These are phyloP conservation scores for Chaetomidium leptoderma DNA, from an alignment of 495 filamentous ascomycete genomes.

Conservation along the genomic window DNA sequence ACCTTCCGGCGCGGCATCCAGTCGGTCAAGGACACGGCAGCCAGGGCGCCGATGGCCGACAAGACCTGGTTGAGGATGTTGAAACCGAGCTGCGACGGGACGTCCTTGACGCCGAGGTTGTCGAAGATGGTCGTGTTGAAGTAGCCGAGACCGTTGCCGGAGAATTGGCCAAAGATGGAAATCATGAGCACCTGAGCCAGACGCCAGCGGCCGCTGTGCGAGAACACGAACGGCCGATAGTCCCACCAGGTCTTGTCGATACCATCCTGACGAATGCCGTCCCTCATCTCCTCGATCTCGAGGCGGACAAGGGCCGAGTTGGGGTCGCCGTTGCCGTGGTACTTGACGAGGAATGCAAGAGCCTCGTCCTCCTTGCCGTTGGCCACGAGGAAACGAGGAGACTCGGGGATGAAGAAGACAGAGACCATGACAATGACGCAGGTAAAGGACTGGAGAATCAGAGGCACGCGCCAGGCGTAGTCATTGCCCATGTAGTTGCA, in stretches of 20 bases:
- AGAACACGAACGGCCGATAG: slow-evolving; percentile 43
- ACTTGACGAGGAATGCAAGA: slow-evolving; percentile 51
- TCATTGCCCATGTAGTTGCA: slow-evolving; percentile 40
- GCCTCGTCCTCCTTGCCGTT: slow-evolving; percentile 52
- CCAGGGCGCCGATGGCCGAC: slow-evolving; percentile 43
- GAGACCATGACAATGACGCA: slow-evolving; percentile 47
- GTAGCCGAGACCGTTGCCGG: slow-evolving; percentile 46
- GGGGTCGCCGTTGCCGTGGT: slow-evolving; percentile 54
- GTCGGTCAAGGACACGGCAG: slow-evolving; percentile 41
- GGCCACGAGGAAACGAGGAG: slow-evolving; percentile 58
- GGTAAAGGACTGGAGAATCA: slow-evolving; percentile 44
- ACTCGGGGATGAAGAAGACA: slow-evolving; percentile 60
- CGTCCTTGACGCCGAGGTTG: slow-evolving; percentile 29
- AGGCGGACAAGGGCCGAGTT: slow-evolving; percentile 52
- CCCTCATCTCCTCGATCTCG: slow-evolving; percentile 56
- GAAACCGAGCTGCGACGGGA: slow-evolving; percentile 41
- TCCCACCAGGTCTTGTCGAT: slow-evolving; percentile 51
- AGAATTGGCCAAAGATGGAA: slow-evolving; percentile 53
- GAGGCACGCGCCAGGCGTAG: slow-evolving; percentile 44
- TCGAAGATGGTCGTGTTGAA: slow-evolving; percentile 39
- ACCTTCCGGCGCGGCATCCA: slow-evolving; percentile 46
- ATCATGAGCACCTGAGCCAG: slow-evolving; percentile 48
- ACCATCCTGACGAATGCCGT: slow-evolving; percentile 53
- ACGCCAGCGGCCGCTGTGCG: slow-evolving; percentile 47
- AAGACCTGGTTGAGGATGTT: slow-evolving; percentile 46